A percentile compares a stretch with the other conserved stretches of the same genome.
Evolutionary conservation across 345 rosid species (phyloP).

Genomic region (Hypericum androsaemum): DNA sequence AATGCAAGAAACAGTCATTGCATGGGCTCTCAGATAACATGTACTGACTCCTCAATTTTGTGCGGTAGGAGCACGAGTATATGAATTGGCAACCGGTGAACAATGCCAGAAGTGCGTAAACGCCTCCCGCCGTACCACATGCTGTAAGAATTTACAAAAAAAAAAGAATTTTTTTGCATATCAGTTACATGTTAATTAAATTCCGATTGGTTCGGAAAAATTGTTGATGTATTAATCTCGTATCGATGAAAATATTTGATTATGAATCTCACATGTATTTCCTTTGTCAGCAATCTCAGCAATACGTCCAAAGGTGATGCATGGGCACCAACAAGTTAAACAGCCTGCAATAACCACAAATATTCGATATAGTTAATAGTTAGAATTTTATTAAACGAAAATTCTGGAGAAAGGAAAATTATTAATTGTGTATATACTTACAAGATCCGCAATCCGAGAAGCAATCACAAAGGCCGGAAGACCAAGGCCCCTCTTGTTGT

Average conservation of each 20-base stretch:
- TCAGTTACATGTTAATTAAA: background rate
- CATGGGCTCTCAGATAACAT: conserved; percentile 39
- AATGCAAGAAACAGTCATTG: conserved; percentile 43
- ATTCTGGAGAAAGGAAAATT: too few species aligned
- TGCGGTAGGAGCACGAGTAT: conserved; percentile 50
- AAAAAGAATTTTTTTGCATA: background rate
- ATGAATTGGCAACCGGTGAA: conserved; percentile 40
- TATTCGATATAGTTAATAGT: background rate
- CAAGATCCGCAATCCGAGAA: conserved; percentile 34
- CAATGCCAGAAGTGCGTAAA: conserved; percentile 25
- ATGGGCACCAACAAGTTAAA: conserved; percentile 61
- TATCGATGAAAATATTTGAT: too few species aligned
- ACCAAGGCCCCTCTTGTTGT: conserved; percentile 21
- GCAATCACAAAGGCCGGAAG: conserved; percentile 43
- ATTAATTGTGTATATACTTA: conserved; percentile 2
- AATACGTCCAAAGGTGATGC: conserved; percentile 51
- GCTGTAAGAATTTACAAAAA: conserved; percentile 20
- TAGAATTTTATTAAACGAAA: background rate
- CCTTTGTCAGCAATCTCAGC: conserved; percentile 69
- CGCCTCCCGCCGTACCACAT: conserved; percentile 40
- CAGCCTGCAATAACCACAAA: conserved; percentile 18
- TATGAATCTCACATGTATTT: conserved; percentile 16
- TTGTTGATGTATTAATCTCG: background rate
- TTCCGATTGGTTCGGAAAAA: background rate
- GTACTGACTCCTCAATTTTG: conserved; percentile 55